These are phyloP conservation scores for Hygrophila difformis DNA, from an alignment of 257 asterid genomes.

Conservation along the genomic window DNA sequence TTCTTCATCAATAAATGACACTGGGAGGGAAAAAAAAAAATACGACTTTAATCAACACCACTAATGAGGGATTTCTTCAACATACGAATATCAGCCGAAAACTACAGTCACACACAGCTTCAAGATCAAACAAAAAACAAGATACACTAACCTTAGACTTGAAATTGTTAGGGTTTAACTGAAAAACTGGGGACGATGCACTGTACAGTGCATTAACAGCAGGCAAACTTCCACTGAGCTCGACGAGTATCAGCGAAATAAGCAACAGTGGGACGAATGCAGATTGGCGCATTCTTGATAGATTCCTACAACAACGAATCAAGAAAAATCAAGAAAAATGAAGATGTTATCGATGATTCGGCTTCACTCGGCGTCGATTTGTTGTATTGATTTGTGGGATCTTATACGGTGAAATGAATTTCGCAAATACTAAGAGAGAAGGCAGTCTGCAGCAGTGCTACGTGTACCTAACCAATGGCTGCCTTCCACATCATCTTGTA, in stretches of 20 bases:
- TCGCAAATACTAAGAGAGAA: too few relatives aligned
- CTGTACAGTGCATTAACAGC: conserved; percentile 22
- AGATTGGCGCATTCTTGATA: conserved; percentile 6
- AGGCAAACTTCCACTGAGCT: conserved; percentile 12
- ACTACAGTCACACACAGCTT: not conserved
- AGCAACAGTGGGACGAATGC: conserved; percentile 5
- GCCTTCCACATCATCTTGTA: conserved; percentile 1
- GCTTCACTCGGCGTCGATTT: not conserved
- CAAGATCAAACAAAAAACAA: too few relatives aligned
- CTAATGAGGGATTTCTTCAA: not conserved
- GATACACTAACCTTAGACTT: conserved; percentile 65
- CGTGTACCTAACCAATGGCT: conserved; percentile 12
- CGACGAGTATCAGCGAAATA: conserved; percentile 6
- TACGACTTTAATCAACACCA: not conserved
- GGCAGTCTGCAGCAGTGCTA: not conserved
- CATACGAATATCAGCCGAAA: not conserved
- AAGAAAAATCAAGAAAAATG: not conserved
- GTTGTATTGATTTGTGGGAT: too few relatives aligned
- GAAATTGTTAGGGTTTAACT: conserved; percentile 78
- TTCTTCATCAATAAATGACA: too few relatives aligned
- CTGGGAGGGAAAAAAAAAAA: too few relatives aligned
- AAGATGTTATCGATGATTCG: not conserved
- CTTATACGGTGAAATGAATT: too few relatives aligned
- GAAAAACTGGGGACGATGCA: conserved; percentile 85
- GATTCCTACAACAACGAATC: not conserved